A percentile compares a stretch with the other conserved stretches of the same genome.
These are phyloP conservation scores for Tubosaeta sp. DNA, from an alignment of 768 basidiomycete species.

Conservation along the genomic window DNA sequence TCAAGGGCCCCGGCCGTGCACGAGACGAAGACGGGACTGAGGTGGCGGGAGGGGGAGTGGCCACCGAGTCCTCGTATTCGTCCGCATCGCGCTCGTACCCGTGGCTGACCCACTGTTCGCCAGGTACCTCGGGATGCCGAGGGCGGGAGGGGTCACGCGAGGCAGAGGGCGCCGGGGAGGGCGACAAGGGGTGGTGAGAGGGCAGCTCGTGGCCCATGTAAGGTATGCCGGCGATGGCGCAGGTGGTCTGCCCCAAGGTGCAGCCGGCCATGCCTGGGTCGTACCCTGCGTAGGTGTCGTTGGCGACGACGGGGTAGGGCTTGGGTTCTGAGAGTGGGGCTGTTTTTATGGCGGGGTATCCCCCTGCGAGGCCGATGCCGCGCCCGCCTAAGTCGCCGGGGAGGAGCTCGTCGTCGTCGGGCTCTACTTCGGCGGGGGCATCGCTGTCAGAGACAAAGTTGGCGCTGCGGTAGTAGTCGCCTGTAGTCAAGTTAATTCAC, in stretches of 20 bases:
- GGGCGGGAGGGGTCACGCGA: neutral
- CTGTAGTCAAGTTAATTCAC: neutral
- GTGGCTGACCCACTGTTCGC: neutral
- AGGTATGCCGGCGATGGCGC: slow-evolving; percentile 12
- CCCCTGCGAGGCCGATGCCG: slow-evolving; percentile 2
- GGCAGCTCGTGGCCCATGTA: neutral
- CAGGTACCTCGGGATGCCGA: neutral
- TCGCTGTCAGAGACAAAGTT: slow-evolving; percentile 6
- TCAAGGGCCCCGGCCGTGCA: neutral
- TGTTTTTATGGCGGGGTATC: neutral
- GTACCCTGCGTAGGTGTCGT: slow-evolving; percentile 15
- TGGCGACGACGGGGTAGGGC: neutral
- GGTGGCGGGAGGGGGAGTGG: neutral
- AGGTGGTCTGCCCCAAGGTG: neutral
- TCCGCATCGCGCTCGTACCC: slow-evolving; percentile 23
- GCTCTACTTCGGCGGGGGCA: too few relatives aligned
- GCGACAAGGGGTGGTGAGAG: neutral
- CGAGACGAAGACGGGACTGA: neutral
- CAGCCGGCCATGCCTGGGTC: slow-evolving; percentile 25
- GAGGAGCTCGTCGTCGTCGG: neutral
- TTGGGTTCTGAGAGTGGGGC: neutral
- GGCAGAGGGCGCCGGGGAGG: neutral
- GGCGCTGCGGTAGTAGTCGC: neutral
- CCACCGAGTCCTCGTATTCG: slow-evolving; percentile 3
- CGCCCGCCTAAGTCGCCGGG: slow-evolving; percentile 5